Conservation (phyloP, 2,329 filamentous ascomycete genomes). For the Leptographium wingfieldii region DNA sequence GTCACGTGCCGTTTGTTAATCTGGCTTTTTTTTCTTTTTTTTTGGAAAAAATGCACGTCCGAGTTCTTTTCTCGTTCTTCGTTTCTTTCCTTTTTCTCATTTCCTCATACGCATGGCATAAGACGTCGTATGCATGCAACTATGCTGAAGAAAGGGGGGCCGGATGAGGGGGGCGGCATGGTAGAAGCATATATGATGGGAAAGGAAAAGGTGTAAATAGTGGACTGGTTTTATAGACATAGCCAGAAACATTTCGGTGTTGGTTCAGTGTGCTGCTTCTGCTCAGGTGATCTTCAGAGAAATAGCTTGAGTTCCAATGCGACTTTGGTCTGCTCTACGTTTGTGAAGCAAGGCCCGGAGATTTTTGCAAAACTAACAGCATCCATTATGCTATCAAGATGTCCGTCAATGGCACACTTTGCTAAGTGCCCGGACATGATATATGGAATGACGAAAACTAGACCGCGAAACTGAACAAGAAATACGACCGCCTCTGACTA, state of each 20-base stretch:
- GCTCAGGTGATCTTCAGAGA: neutral
- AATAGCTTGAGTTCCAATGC: neutral
- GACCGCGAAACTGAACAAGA: neutral
- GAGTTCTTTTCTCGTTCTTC: neutral
- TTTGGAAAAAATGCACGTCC: neutral
- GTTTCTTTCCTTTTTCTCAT: neutral
- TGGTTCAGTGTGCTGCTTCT: neutral
- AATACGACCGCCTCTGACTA: neutral
- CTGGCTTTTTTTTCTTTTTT: neutral
- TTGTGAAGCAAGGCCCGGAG: neutral
- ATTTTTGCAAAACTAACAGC: neutral
- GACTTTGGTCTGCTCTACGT: neutral
- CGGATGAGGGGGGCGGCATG: neutral
- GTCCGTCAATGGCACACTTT: neutral
- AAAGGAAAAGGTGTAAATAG: neutral
- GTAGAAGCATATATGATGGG: neutral
- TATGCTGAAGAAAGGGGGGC: neutral
- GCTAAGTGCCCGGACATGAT: neutral
- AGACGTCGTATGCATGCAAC: neutral
- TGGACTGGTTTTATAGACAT: neutral
- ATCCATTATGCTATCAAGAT: neutral
- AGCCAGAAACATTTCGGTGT: neutral
- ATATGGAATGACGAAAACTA: neutral
- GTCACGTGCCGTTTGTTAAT: neutral
- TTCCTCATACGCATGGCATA: neutral